Evolutionary conservation across 768 basidiomycete genomes (phyloP).

Genomic region (Tubosaeta sp.): DNA sequence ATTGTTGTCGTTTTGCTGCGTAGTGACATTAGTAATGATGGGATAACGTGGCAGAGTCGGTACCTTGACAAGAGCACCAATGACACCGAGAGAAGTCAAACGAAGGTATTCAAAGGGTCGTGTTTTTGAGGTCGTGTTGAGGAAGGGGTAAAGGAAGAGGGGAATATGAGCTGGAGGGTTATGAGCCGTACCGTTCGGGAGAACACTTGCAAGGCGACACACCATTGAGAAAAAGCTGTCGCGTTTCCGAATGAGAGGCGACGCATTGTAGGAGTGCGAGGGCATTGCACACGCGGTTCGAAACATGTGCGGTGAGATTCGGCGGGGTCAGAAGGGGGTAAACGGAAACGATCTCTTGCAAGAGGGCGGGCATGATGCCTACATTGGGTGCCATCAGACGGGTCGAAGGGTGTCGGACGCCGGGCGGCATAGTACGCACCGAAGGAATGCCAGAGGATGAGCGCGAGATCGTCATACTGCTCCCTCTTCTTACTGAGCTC

Average conservation of each 20-base stretch:
- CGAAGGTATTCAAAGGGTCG: conserved; percentile 99
- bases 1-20: conserved; percentile 97
- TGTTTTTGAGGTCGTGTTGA: conserved; percentile 98
- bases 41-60: conserved; percentile 13
- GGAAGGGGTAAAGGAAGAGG: conserved; percentile 91
- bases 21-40: conserved; percentile 9
- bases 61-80: conserved; percentile 97
- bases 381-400: background rate
- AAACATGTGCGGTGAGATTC: conserved; percentile 93
- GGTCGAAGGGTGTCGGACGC: background rate
- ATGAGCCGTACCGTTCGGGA: background rate
- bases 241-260: conserved; percentile 93
- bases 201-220: conserved; percentile 9
- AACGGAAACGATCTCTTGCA: conserved; percentile 98
- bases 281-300: conserved; percentile 98
- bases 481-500: conserved; percentile 99
- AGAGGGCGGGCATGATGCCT: conserved; percentile 97
- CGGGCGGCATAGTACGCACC: conserved; percentile 45
- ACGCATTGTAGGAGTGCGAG: conserved; percentile 97
- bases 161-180: conserved; percentile 85
- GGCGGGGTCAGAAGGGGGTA: conserved; percentile 95
- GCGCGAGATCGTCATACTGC: conserved; percentile 96
- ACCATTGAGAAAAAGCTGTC: conserved; percentile 94
- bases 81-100: conserved; percentile 98
- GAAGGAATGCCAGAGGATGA: conserved; percentile 98